phyloP scores from a whole-genome alignment of 306 rosid species.

The Prunus mira region DNA sequence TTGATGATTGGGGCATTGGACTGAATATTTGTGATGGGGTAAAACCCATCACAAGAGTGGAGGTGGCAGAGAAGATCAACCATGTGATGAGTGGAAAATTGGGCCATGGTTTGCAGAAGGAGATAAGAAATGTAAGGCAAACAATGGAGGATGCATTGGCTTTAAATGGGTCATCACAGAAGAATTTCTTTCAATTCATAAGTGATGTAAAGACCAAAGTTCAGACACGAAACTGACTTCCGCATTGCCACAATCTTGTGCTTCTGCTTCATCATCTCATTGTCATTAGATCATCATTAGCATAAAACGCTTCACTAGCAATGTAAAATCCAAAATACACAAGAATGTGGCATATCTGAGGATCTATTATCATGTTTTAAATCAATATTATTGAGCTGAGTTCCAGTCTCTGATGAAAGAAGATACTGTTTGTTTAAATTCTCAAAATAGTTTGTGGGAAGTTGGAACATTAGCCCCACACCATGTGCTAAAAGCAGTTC shows the following conservation, averaged over 20 bases:
- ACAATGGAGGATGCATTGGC: neutral
- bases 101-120: constrained; percentile 16
- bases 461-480: too few relatives aligned
- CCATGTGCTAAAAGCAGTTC: too few relatives aligned
- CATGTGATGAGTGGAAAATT: constrained; percentile 15
- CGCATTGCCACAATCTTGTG: neutral
- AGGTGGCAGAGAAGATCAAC: constrained; percentile 26
- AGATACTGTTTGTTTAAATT: too few relatives aligned
- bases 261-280: neutral
- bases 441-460: too few relatives aligned
- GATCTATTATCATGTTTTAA: neutral
- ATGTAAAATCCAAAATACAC: neutral
- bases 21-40: constrained; percentile 26
- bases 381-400: too few relatives aligned
- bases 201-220: neutral
- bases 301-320: neutral
- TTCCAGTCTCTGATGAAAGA: too few relatives aligned
- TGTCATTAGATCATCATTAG: neutral
- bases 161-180: constrained; percentile 19
- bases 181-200: constrained; percentile 15
- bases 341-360: neutral
- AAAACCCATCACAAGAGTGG: constrained; percentile 16
- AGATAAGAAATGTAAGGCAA: constrained; percentile 2
- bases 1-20: constrained; percentile 37
- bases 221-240: neutral